Evolutionary conservation across 345 rosid genomes (phyloP), one percentile per base, ranked within the genome.

Genomic region (Leavenworthia alabamica): DNA sequence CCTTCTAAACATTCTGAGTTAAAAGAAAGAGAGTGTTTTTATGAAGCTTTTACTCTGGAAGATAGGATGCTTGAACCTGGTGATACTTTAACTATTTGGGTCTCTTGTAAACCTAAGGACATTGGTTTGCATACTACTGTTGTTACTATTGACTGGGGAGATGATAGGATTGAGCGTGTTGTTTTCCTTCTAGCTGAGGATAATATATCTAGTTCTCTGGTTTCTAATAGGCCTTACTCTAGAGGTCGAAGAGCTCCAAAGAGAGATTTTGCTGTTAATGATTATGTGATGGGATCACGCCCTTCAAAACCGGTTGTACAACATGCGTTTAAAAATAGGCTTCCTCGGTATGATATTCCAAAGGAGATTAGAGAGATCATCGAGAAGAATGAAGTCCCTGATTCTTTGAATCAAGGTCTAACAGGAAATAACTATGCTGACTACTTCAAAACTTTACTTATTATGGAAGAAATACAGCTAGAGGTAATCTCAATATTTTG

Each of bases 391-490:
- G 78, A 78, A 70, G 23, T 78, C 22, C 89, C 89, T 0, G 77
- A 68, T 61, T 75, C 40, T 54, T 37, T 91, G 50, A 47, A 17
- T 22, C 71, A 15, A 17, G 90, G 86, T 65, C 76, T 89, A 2
- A 76, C 79, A 0, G 42, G 24, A 16, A 44, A 50, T 6, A 86
- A 80, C 62, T 92, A 89, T 74, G 80, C 76, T 31, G 26, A 62
- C 37, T 86, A 73, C 77, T 92, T 76, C 77, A 83, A 77, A 31
- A 79, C 77, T 16, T 71, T 92, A 62, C 53, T 92, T 71, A 63
- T 83, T 67, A 78, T 86, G 89, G 98, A 89, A 71, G 98, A 92
- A 61, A 20, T 92, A 57, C 85, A 92, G 57, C 71, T 89, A 36
- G 95, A 89, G 97, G 95, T 88, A 79, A 40, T 32, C 36, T 45